Base-by-base conservation (phyloP, 2,329 filamentous ascomycete genomes). In the Gaeumannomyces tritici region DNA sequence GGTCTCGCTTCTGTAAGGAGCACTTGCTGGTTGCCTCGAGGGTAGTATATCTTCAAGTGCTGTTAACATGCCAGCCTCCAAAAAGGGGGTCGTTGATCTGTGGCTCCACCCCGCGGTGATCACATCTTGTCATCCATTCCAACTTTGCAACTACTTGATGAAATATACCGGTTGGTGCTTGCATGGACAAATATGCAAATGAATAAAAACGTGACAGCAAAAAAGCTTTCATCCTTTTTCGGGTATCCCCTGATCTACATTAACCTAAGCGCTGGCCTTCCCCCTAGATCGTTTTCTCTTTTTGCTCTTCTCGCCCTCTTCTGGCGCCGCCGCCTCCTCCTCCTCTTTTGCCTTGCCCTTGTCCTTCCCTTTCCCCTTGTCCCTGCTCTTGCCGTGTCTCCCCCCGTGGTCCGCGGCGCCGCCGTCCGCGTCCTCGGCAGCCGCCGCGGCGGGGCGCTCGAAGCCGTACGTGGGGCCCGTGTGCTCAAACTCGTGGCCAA, bases 401-500 rank as follows among this genome's bases (percentile, higher is more conserved):
- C 72, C 73, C 69, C 21, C 13, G 2, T 54, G 59, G 24, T 54
- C 59, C n/a, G 24, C 62, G 68, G 63, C 59, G 69, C 61, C 67
- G 47, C 66, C 70, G 27, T 70, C 69, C 27, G 69, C 69, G 4
- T 67, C 73, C 55, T 70, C 72, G 4, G 64, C 68, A 18, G 63
- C 67, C 28, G 59, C 65, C 21, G 71, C 65, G 61, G 74, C 65
- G 54, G n/a, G n/a, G n/a, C 70, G 71, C 67, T 83, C 82, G 58
- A 85, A 84, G n/a, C 81, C 82, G 67, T 79, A 85, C 6, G 81
- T 83, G 27, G 83, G 83, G 0, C 83, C 83, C 4, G 79, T 79
- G 62, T 76, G 73, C 75, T 84, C 83, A 66, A 73, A 86, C 69
- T 84, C 83, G 57, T 73, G 73, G 24, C 85, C 86, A 71, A 88